Base-by-base conservation (phyloP, 1,284 basidiomycete species). In the Melanopsichium pennsylvanicum region DNA sequence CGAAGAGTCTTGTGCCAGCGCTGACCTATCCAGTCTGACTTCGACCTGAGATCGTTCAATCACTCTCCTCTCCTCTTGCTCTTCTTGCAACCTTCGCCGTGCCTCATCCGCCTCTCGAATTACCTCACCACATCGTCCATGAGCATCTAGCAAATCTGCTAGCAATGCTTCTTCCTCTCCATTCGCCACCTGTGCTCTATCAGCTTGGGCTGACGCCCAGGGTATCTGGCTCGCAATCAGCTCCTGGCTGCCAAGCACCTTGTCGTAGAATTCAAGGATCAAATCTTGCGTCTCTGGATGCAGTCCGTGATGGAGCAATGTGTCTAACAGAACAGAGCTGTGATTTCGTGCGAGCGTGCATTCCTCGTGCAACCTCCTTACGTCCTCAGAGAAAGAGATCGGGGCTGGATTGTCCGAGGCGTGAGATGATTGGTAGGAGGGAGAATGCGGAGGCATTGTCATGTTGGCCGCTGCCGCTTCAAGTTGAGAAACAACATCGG, bases 311-410 rank as follows among this genome's bases (percentile, higher is more conserved):
- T 61, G 50, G 16, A 72, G 25, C 2, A 77, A 18, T 15, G 62
- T 59, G 8, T 77, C 73, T 9, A 66, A 23, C 21, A 77, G 42
- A 4, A 77, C 57, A 11, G 42, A 40, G 0, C 74, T 72, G 25
- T 73, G 70, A 41, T 52, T 59, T 10, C 68, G 56, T 4, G 70
- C 75, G 5, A 74, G 64, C 9, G 64, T 48, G 44, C 74, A 75
- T 50, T 75, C 71, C 22, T 76, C 71, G 40, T 72, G 72, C 41
- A 75, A 36, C n/a, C 64, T 58, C 5, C 67, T 73, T 41, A 69
- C 70, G 11, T 66, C 66, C 18, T 48, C 32, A 15, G 44, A 43
- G 18, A 61, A 36, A 12, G 37, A 21, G 15, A 27, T 13, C 3
- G 26, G 15, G n/a, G 29, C 19, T 7, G 29, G 41, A 19, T 25